Evolutionary conservation across 257 asterid genomes (phyloP), one percentile per base, ranked within the genome.

Genomic region (Solanum corneliomulleri): DNA sequence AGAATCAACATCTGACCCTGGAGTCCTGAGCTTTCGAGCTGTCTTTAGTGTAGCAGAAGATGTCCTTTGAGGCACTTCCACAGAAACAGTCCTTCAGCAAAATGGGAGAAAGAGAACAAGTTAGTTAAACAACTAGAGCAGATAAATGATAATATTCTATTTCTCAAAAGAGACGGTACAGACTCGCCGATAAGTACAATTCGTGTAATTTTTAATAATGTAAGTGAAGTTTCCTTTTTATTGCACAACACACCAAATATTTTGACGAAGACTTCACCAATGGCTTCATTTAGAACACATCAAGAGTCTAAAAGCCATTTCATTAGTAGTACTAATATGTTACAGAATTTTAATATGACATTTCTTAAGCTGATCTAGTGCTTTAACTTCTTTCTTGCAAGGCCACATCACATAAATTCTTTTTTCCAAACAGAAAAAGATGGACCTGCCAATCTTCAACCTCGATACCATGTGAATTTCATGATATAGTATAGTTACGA

Each of bases 31-130:
- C 92, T 93, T 93, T 52, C 93, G 88, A 90, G 88, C 87, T 23
- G 93, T 89, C 83, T 89, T 92, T 41, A 98, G 88, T 3, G 94
- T 92, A 42, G 88, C 86, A 1, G 93, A 92, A 89, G 96, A 89
- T 39, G 88, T 86, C 82, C 93, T 93, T 74, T 89, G 92, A 82
- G 96, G 93, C 87, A 95, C 91, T 25, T 95, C 95, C 58, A 91
- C 89, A 64, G 95, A 89, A 39, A 89, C 90, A 37, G 93, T 92
- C 62, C 97, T 94, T 92, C 90, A 86, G 42, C 27, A 80, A 49
- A 41, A 80, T 6, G 44, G 62, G 39, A 77, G 84, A 77, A 77
- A 21, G 11, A 42, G 68, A 80, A 80, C 68, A 49, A 49, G 68
- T 27, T 18, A 80, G 85, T 80, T 20, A 20, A 44, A 11, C 49